phyloP scores from a whole-genome alignment of 2,329 filamentous ascomycete genomes.

The Exutisphaerella laricina region DNA sequence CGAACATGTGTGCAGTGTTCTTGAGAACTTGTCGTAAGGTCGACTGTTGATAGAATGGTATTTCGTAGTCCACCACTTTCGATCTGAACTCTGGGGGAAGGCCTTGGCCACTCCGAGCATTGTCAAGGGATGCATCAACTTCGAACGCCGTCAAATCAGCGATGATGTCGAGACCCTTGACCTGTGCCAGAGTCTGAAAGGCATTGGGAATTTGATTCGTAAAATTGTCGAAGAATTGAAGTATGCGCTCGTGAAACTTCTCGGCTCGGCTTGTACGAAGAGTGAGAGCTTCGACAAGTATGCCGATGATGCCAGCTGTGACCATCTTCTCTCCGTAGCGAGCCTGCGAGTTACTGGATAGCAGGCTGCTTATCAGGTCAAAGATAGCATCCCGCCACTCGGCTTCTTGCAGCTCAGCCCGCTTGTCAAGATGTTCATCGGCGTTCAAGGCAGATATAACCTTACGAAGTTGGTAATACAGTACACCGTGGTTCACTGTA shows the following conservation, averaged over 20 bases:
- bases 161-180: slow-evolving; percentile 81
- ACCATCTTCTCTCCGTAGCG: slow-evolving; percentile 79
- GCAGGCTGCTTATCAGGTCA: slow-evolving; percentile 74
- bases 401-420: slow-evolving; percentile 61
- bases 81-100: slow-evolving; percentile 69
- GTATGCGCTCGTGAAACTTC: slow-evolving; percentile 73
- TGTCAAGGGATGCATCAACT: slow-evolving; percentile 62
- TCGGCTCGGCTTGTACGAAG: slow-evolving; percentile 76
- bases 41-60: slow-evolving; percentile 89
- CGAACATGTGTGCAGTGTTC: slow-evolving; percentile 93
- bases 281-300: slow-evolving; percentile 81
- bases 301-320: slow-evolving; percentile 79
- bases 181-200: slow-evolving; percentile 74
- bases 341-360: slow-evolving; percentile 45
- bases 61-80: slow-evolving; percentile 82
- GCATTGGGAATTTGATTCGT: slow-evolving; percentile 76
- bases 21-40: slow-evolving; percentile 91
- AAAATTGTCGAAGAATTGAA: slow-evolving; percentile 82
- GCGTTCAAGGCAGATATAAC: slow-evolving; percentile 74
- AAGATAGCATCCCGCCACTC: slow-evolving; percentile 90
- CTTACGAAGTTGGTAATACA: slow-evolving; percentile 89
- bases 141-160: slow-evolving; percentile 80
- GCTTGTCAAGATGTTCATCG: slow-evolving; percentile 51
- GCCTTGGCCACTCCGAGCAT: slow-evolving; percentile 63
- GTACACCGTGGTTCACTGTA: slow-evolving; percentile 90